Base-by-base conservation (phyloP, 768 basidiomycete genomes). In the Sporobolomyces phaffii region DNA sequence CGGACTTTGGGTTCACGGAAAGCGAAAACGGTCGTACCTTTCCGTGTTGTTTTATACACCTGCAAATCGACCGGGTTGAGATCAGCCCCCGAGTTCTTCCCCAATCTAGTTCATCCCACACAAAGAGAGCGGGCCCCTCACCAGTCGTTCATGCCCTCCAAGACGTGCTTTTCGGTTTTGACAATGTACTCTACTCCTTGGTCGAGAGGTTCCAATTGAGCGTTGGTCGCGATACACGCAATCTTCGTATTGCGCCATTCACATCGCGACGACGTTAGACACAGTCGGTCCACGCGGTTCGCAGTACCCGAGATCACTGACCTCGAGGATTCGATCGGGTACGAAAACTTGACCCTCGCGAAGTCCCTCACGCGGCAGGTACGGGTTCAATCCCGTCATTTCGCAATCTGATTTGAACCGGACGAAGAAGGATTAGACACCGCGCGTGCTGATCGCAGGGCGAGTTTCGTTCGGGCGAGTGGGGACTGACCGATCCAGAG, bases 141-240 rank as follows among this genome's bases (percentile, higher is more conserved):
- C 79, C 79, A 80, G 58, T 77, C 78, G 60, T 75, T 75, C 79
- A 80, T 80, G 5, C 70, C 73, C 51, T 79, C 78, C 24, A 80
- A 68, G 0, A 78, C 73, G 0, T 72, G 73, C 64, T 78, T 78
- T 14, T 73, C 69, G 7, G 78, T 79, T 62, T 71, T 72, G 49
- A 80, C 76, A n/a, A 80, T 75, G 62, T 68, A 78, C 44, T 75
- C 74, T 26, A 79, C 66, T 15, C 79, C 79, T 5, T 65, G 76
- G 53, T 80, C 78, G 4, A 80, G 76, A 11, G 73, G 75, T 26
- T 77, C 62, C 28, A 80, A 68, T n/a, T 76, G 58, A 10, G 77
- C 75, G 69, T 79, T 71, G 29, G 79, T 80, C 58, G 78, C 77
- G 60, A 80, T 78, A 34, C 77, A 76, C 0, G 79, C 79, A 38